These are phyloP conservation scores for Tubosaeta brunneosetosa DNA, from an alignment of 768 basidiomycete species.

Conservation along the genomic window DNA sequence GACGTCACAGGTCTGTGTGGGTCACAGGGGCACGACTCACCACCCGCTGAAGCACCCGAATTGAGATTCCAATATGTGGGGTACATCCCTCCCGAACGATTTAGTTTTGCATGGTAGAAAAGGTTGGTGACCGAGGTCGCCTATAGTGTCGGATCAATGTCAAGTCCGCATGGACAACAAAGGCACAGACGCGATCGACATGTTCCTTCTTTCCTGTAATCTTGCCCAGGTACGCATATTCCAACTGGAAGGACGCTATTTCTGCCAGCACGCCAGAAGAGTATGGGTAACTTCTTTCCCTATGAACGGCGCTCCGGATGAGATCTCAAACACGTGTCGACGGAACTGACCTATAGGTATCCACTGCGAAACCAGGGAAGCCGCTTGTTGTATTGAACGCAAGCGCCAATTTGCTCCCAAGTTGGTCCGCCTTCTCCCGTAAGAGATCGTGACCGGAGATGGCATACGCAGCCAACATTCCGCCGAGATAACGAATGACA, in stretches of 20 bases:
- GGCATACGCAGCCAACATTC: slow-evolving; percentile 77
- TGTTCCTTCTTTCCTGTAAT: slow-evolving; percentile 66
- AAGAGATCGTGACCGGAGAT: slow-evolving; percentile 61
- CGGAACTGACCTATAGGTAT: slow-evolving; percentile 50
- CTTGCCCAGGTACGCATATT: slow-evolving; percentile 81
- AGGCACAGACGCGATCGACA: slow-evolving; percentile 48
- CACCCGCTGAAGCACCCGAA: slow-evolving; percentile 38
- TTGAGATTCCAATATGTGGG: slow-evolving; percentile 53
- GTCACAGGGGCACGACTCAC: slow-evolving; percentile 34
- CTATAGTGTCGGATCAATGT: slow-evolving; percentile 27
- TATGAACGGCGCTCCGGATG: neutral
- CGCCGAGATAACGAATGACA: slow-evolving; percentile 85
- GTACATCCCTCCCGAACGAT: slow-evolving; percentile 54
- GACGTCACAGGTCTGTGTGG: neutral
- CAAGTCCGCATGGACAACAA: neutral
- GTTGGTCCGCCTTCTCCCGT: slow-evolving; percentile 68
- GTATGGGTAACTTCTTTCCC: neutral
- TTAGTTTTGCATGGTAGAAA: slow-evolving; percentile 44
- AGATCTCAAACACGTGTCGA: neutral
- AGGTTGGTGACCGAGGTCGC: slow-evolving; percentile 45
- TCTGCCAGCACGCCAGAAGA: slow-evolving; percentile 56
- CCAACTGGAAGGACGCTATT: slow-evolving; percentile 74
- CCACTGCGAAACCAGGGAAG: slow-evolving; percentile 64
- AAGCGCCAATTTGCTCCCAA: slow-evolving; percentile 63
- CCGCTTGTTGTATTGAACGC: slow-evolving; percentile 68